phyloP scores from a whole-genome alignment of 371 early-diverging fungal genomes.

The Mortierella sp. region DNA sequence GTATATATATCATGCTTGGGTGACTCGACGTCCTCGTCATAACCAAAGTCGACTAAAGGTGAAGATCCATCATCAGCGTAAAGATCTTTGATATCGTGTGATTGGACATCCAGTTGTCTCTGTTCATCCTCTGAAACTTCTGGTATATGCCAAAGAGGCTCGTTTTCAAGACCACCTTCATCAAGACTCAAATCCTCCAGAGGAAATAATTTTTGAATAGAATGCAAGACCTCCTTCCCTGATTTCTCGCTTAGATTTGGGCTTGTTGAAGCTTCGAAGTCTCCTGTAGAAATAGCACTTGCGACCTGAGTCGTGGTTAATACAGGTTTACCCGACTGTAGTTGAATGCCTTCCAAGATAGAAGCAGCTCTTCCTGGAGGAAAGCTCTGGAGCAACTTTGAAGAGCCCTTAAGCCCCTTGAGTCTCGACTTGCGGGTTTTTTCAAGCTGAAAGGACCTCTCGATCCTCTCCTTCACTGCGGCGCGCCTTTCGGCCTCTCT shows the following conservation, averaged over 20 bases:
- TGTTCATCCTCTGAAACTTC: conserved; percentile 2
- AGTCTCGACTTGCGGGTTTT: conserved; percentile 35
- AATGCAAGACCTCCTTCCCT: background rate
- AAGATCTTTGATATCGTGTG: background rate
- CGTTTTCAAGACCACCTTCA: conserved; percentile 2
- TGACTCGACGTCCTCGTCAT: background rate
- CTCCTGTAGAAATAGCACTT: background rate
- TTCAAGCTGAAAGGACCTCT: conserved; percentile 23
- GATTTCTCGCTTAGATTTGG: background rate
- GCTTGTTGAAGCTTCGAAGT: background rate
- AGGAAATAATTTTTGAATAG: background rate
- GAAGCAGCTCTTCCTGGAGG: conserved; percentile 10
- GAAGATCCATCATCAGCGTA: background rate
- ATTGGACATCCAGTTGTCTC: conserved; percentile 6
- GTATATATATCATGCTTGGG: conserved; percentile 19
- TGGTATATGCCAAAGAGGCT: conserved; percentile 7
- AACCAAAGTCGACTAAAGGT: background rate
- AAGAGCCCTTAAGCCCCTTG: conserved; percentile 16
- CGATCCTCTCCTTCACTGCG: conserved; percentile 46
- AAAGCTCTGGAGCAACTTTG: conserved; percentile 17
- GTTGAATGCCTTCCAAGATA: conserved; percentile 23
- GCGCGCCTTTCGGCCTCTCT: conserved; percentile 60
- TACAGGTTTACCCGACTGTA: background rate
- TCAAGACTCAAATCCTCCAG: conserved; percentile 3
- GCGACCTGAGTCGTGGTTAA: background rate